Conservation (phyloP, 345 rosid genomes). For the Gossypium bickii region DNA sequence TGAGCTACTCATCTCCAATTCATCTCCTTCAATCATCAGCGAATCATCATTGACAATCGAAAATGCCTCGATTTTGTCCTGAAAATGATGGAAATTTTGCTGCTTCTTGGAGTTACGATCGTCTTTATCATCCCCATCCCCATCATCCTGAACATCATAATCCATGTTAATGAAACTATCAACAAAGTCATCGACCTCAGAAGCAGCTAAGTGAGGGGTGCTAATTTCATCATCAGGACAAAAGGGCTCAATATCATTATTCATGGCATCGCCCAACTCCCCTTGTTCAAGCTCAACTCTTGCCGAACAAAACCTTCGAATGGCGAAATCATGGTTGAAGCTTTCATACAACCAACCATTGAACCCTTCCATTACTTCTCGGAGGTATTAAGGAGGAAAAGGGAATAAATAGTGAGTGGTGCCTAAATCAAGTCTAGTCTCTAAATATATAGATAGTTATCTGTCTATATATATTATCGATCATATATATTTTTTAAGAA, state of each 20-base stretch:
- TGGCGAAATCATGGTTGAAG: slow-evolving; percentile 51
- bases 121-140: neutral
- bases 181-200: slow-evolving; percentile 54
- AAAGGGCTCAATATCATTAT: slow-evolving; percentile 23
- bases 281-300: slow-evolving; percentile 44
- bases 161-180: slow-evolving; percentile 55
- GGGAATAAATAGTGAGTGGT: neutral
- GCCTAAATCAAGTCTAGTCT: neutral
- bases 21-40: slow-evolving; percentile 22
- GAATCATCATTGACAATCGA: slow-evolving; percentile 19
- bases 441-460: neutral
- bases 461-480: neutral
- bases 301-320: slow-evolving; percentile 59
- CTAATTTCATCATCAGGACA: slow-evolving; percentile 17
- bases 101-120: slow-evolving; percentile 7
- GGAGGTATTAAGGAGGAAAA: slow-evolving; percentile 15
- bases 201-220: slow-evolving; percentile 30
- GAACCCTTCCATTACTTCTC: slow-evolving; percentile 35
- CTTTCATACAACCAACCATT: slow-evolving; percentile 32
- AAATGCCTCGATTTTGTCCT: slow-evolving; percentile 17
- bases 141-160: slow-evolving; percentile 14
- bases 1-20: slow-evolving; percentile 18
- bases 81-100: slow-evolving; percentile 15
- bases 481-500: no score
- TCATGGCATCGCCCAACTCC: slow-evolving; percentile 32